phyloP scores from a whole-genome alignment of 2,329 filamentous ascomycete species.

The Monosporascus sp. region DNA sequence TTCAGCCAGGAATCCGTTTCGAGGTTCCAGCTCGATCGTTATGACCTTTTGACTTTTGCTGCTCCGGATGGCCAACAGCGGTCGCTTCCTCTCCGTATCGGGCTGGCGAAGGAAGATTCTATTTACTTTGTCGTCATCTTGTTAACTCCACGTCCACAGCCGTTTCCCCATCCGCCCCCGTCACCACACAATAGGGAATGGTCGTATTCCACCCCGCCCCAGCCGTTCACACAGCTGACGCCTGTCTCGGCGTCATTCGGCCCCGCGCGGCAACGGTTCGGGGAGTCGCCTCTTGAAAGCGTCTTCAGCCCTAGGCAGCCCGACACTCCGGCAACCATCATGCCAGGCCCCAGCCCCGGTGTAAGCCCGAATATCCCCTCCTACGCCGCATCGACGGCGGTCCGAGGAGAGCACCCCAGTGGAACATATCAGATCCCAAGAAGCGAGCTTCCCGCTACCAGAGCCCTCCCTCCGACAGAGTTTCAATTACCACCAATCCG shows the following conservation, averaged over 20 bases:
- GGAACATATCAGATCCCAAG: slow-evolving; percentile 47
- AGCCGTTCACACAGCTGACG: slow-evolving; percentile 37
- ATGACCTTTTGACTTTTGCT: slow-evolving; percentile 51
- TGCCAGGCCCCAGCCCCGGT: slow-evolving; percentile 27
- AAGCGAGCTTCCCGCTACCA: slow-evolving; percentile 39
- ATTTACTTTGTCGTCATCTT: slow-evolving; percentile 57
- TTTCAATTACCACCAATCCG: slow-evolving; percentile 36
- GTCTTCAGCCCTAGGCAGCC: slow-evolving; percentile 25
- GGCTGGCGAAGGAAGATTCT: slow-evolving; percentile 54
- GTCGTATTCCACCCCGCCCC: slow-evolving; percentile 36
- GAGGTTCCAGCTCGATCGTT: slow-evolving; percentile 45
- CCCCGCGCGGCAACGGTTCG: slow-evolving; percentile 34
- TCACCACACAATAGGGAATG: slow-evolving; percentile 39
- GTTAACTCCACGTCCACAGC: slow-evolving; percentile 32
- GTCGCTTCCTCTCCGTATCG: slow-evolving; percentile 45
- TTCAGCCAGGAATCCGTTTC: slow-evolving; percentile 49
- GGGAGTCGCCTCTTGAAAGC: slow-evolving; percentile 25
- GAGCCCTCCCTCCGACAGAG: slow-evolving; percentile 26
- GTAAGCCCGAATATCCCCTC: slow-evolving; percentile 36
- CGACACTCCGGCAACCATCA: slow-evolving; percentile 26
- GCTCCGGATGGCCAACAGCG: slow-evolving; percentile 46
- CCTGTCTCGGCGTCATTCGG: slow-evolving; percentile 45
- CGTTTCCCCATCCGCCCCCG: slow-evolving; percentile 38
- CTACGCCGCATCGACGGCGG: slow-evolving; percentile 41
- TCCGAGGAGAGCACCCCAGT: slow-evolving; percentile 43